Evolutionary conservation across 371 early-diverging fungal species (phyloP).

Genomic region (Apophysomyces sp.): DNA sequence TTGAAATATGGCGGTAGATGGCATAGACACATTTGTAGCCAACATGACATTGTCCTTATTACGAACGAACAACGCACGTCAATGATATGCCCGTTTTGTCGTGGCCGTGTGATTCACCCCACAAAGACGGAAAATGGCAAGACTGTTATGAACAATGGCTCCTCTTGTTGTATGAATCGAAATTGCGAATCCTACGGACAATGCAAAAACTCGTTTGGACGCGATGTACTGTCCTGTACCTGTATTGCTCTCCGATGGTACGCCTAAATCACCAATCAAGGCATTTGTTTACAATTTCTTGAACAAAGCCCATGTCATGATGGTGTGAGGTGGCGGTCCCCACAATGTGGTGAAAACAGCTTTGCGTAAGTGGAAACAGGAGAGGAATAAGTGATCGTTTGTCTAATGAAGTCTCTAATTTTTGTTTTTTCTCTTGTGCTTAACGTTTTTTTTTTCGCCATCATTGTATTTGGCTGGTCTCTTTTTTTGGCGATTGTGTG

Average conservation of each 20-base stretch:
- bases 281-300: not conserved
- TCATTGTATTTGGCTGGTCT: too few relatives aligned
- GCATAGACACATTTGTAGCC: not conserved
- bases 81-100: too few relatives aligned
- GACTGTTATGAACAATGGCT: not conserved
- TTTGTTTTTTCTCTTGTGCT: too few relatives aligned
- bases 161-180: not conserved
- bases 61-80: too few relatives aligned
- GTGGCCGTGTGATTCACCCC: too few relatives aligned
- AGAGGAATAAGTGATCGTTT: too few relatives aligned
- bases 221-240: not conserved
- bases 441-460: too few relatives aligned
- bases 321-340: too few relatives aligned
- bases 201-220: not conserved
- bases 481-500: too few relatives aligned
- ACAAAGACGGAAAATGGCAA: not conserved
- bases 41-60: too few relatives aligned
- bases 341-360: too few relatives aligned
- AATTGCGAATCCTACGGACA: not conserved
- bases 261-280: not conserved
- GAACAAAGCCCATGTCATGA: not conserved
- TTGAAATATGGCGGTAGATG: not conserved
- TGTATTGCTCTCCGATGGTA: constrained; percentile 1
- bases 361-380: too few relatives aligned
- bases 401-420: not conserved